These are phyloP conservation scores for Gaeumannomyces tritici DNA, from an alignment of 2,329 filamentous ascomycete genomes.

Conservation along the genomic window DNA sequence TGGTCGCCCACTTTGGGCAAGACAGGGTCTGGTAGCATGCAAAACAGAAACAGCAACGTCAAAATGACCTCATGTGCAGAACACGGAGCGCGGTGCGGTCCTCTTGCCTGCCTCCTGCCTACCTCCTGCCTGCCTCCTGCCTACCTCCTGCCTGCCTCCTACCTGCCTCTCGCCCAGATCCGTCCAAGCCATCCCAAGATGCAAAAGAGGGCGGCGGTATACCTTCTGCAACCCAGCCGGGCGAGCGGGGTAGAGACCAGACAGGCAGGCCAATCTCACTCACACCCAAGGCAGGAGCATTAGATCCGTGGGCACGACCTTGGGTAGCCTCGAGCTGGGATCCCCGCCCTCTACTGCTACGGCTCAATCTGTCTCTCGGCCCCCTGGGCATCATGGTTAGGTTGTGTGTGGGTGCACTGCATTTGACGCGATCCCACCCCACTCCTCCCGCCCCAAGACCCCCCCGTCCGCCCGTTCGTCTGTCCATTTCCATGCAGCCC, in stretches of 20 bases:
- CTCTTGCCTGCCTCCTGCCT: too few relatives aligned
- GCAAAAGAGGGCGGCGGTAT: too few relatives aligned
- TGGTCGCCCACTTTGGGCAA: background rate
- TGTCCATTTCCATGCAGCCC: background rate
- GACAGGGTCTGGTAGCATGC: too few relatives aligned
- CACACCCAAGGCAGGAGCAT: background rate
- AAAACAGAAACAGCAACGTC: too few relatives aligned
- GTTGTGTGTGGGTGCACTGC: background rate
- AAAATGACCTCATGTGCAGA: too few relatives aligned
- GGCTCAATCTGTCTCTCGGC: background rate
- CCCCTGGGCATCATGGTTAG: too few relatives aligned
- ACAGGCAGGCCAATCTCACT: background rate
- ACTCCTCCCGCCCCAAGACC: background rate
- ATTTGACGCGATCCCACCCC: background rate
- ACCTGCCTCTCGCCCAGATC: too few relatives aligned
- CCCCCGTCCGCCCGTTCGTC: background rate
- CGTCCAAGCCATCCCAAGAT: too few relatives aligned
- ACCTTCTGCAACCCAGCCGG: too few relatives aligned
- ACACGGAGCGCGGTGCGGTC: too few relatives aligned
- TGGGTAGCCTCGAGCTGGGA: background rate
- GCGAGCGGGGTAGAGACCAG: background rate
- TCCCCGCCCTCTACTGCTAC: background rate
- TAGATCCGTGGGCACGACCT: background rate
- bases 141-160: too few relatives aligned
- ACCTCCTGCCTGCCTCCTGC: too few relatives aligned